Conservation (phyloP, 2,329 filamentous ascomycete genomes). For the Microdochium trichocladiopsis region DNA sequence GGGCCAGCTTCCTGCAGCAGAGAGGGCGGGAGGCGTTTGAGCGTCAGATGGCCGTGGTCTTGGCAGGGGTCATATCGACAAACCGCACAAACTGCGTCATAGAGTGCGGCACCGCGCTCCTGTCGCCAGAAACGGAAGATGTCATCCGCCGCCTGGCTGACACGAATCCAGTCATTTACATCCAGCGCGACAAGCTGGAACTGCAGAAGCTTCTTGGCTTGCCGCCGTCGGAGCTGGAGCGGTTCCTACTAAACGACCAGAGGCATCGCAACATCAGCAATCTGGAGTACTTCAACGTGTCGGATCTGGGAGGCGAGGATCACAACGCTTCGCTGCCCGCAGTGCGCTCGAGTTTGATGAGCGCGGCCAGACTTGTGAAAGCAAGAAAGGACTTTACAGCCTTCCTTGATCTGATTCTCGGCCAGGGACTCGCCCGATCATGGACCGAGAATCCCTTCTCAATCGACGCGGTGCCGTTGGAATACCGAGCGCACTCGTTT, state of each 20-base stretch:
- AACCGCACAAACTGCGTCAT: conserved; percentile 59
- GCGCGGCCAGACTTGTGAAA: conserved; percentile 50
- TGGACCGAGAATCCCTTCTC: conserved; percentile 55
- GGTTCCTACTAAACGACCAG: conserved; percentile 46
- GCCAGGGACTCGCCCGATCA: conserved; percentile 40
- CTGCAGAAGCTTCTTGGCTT: conserved; percentile 51
- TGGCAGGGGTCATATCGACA: conserved; percentile 51
- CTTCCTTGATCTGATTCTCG: conserved; percentile 51
- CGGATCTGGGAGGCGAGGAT: conserved; percentile 32
- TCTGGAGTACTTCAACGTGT: conserved; percentile 65
- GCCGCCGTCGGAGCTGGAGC: conserved; percentile 38
- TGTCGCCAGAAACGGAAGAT: conserved; percentile 52
- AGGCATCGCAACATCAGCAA: conserved; percentile 59
- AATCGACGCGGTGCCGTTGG: conserved; percentile 49
- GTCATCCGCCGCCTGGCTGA: conserved; percentile 52
- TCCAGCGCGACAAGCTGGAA: conserved; percentile 58
- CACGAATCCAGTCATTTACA: conserved; percentile 63
- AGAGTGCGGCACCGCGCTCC: conserved; percentile 58
- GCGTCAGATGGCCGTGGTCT: conserved; percentile 51
- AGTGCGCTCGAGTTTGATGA: conserved; percentile 35
- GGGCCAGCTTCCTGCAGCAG: conserved; percentile 51
- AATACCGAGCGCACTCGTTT: conserved; percentile 52
- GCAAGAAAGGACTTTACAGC: conserved; percentile 53
- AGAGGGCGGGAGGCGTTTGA: conserved; percentile 57
- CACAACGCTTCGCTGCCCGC: conserved; percentile 19